Percentiles rank a stretch among this genome's conserved stretches.
These are phyloP conservation scores for Excoecaria agallocha DNA, from an alignment of 345 rosid genomes.

Conservation along the genomic window DNA sequence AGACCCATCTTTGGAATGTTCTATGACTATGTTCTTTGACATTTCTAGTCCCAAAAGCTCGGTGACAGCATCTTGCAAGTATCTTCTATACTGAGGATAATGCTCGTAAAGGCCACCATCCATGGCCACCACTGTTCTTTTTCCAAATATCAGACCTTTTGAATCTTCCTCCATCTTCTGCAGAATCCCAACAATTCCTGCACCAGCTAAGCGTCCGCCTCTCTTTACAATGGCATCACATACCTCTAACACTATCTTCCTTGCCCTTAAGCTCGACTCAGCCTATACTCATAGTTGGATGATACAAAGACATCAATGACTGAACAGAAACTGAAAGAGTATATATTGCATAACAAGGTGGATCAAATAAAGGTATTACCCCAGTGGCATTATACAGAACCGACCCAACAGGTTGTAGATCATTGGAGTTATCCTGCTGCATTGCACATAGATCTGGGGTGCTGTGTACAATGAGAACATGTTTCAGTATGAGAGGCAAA, in stretches of 20 bases:
- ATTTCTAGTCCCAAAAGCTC: constrained; percentile 63
- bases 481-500: not conserved
- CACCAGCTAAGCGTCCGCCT: constrained; percentile 80
- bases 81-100: constrained; percentile 63
- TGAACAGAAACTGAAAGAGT: constrained; percentile 7
- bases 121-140: constrained; percentile 78
- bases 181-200: constrained; percentile 80
- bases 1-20: constrained; percentile 79
- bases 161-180: constrained; percentile 76
- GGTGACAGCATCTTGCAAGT: constrained; percentile 55
- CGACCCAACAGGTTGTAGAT: constrained; percentile 64
- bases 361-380: constrained; percentile 28
- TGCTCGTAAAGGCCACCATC: constrained; percentile 78
- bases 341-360: no score
- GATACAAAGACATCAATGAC: not conserved
- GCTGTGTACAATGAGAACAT: constrained; percentile 29
- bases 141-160: constrained; percentile 46
- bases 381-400: constrained; percentile 41
- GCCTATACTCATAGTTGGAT: constrained; percentile 32
- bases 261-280: constrained; percentile 46
- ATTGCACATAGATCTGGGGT: constrained; percentile 64
- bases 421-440: constrained; percentile 63
- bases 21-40: constrained; percentile 52
- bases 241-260: constrained; percentile 38
- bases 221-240: constrained; percentile 68